Evolutionary conservation across 768 basidiomycete species (phyloP).

Genomic region (Ephemerocybe angulata): DNA sequence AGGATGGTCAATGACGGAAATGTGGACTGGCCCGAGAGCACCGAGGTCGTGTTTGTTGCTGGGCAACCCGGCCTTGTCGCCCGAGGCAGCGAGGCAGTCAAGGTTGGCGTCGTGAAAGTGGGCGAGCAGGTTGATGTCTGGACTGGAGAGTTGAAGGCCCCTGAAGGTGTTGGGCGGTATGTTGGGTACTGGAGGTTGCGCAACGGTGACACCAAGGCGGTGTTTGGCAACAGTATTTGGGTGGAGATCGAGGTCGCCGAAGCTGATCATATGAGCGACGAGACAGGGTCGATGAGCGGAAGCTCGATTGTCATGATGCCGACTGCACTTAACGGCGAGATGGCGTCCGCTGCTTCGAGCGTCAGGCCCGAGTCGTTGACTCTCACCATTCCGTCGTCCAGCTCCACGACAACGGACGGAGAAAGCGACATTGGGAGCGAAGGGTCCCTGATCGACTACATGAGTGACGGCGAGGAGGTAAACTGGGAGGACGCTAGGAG

Average conservation of each 20-base stretch:
- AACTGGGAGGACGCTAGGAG: slow-evolving; percentile 3
- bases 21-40: slow-evolving; percentile 62
- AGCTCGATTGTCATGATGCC: slow-evolving; percentile 72
- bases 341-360: background rate
- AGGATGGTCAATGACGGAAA: slow-evolving; percentile 63
- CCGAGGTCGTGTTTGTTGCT: slow-evolving; percentile 66
- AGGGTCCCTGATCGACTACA: background rate
- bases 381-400: background rate
- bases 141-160: slow-evolving; percentile 79
- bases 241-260: slow-evolving; percentile 74
- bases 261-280: slow-evolving; percentile 39
- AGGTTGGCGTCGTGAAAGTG: slow-evolving; percentile 53
- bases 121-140: slow-evolving; percentile 62
- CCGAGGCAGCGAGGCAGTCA: slow-evolving; percentile 28
- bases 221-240: slow-evolving; percentile 77
- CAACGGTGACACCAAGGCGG: slow-evolving; percentile 45
- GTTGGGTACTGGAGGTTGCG: slow-evolving; percentile 74
- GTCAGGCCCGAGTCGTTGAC: background rate
- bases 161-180: slow-evolving; percentile 69
- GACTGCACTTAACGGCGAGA: background rate
- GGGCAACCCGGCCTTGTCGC: slow-evolving; percentile 56
- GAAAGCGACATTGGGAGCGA: background rate
- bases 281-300: slow-evolving; percentile 51
- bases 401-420: background rate
- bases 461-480: slow-evolving; percentile 1